Percentiles rank a stretch among this genome's conserved stretches.
Conservation (phyloP, 225 moss, liverwort and hornwort genomes). For the Thuidium tamariscinum region DNA sequence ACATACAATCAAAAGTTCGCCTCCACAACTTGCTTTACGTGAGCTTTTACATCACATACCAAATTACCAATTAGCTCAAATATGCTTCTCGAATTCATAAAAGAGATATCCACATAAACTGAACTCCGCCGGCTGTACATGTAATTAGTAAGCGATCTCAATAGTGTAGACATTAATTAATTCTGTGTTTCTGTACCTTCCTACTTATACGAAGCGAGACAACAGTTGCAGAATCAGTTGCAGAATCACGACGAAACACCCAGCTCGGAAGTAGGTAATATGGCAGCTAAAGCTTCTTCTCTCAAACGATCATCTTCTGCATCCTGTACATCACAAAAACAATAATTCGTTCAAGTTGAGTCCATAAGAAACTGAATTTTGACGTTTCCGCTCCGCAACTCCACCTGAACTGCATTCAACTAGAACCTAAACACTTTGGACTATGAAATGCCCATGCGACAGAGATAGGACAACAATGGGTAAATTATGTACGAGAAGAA, state of each 20-base stretch:
- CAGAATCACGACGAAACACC: neutral
- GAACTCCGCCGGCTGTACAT: neutral
- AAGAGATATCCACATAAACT: neutral
- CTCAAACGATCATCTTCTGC: slow-evolving; percentile 20
- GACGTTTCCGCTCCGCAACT: no score
- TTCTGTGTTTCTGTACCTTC: neutral
- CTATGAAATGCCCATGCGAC: neutral
- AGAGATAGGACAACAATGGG: neutral
- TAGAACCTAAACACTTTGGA: neutral
- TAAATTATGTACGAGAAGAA: neutral
- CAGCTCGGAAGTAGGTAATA: slow-evolving; percentile 15
- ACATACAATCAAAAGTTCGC: neutral
- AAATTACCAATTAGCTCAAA: neutral
- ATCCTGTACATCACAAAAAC: neutral
- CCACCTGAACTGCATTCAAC: neutral
- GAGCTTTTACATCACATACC: neutral
- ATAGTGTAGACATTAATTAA: neutral
- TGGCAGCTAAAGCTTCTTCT: slow-evolving; percentile 10
- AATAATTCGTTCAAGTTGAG: neutral
- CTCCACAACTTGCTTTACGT: neutral
- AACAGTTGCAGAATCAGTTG: neutral
- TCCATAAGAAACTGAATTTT: neutral
- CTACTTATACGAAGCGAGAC: neutral
- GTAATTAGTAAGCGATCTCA: no score
- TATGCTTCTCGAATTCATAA: neutral